Conservation (phyloP, 768 basidiomycete species). For the Hygrocybe punicea region DNA sequence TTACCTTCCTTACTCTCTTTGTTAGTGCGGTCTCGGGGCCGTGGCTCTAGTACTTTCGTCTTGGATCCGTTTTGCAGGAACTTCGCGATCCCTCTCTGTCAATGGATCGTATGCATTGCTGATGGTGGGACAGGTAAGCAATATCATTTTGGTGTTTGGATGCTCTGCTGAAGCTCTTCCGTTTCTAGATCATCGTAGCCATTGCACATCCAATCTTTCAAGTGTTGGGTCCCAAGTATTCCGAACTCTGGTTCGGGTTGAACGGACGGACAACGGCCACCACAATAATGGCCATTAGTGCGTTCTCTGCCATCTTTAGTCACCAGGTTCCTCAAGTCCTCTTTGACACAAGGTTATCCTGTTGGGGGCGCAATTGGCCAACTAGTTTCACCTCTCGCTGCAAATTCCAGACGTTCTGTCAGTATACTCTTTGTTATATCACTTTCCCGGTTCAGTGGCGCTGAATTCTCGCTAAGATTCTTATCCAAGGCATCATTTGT, state of each 20-base stretch:
- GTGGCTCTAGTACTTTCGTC: conserved; percentile 54
- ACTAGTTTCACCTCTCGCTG: conserved; percentile 62
- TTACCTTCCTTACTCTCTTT: background rate
- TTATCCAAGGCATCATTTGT: conserved; percentile 68
- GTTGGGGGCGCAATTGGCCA: conserved; percentile 72
- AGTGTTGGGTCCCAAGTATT: conserved; percentile 75
- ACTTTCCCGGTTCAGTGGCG: background rate
- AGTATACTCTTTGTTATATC: conserved; percentile 12
- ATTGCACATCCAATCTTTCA: conserved; percentile 72
- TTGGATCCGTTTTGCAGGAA: conserved; percentile 78
- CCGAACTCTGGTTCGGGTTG: conserved; percentile 80
- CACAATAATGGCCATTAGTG: conserved; percentile 54
- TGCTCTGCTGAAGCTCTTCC: background rate
- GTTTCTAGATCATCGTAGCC: conserved; percentile 53
- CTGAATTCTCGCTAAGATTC: conserved; percentile 42
- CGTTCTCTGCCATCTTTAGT: conserved; percentile 7
- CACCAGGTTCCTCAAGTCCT: conserved; percentile 2
- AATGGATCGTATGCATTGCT: conserved; percentile 60
- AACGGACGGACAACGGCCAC: conserved; percentile 75
- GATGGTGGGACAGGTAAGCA: conserved; percentile 63
- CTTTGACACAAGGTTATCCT: conserved; percentile 54
- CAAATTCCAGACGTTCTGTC: conserved; percentile 56
- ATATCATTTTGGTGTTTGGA: background rate
- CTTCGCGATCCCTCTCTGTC: conserved; percentile 49
- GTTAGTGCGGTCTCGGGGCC: conserved; percentile 60